phyloP scores from a whole-genome alignment of 768 basidiomycete genomes.

The Pleurotus ostreatus region DNA sequence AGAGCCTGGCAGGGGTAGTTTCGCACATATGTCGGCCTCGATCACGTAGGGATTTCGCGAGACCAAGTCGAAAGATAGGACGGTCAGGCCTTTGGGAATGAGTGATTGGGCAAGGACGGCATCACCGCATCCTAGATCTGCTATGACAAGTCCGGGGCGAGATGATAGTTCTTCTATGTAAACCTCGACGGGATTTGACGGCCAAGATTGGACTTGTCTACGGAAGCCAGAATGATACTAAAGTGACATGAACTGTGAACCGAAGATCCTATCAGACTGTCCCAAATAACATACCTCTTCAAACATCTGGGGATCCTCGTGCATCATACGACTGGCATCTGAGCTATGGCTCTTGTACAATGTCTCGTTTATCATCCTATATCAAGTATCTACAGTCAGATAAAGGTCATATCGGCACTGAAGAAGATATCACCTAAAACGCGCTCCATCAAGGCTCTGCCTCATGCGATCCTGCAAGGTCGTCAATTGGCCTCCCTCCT shows the following conservation, averaged over 20 bases:
- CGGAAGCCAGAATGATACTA: slow-evolving; percentile 95
- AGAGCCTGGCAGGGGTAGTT: slow-evolving; percentile 83
- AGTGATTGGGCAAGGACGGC: slow-evolving; percentile 80
- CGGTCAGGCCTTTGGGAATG: slow-evolving; percentile 60
- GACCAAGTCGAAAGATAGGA: slow-evolving; percentile 79
- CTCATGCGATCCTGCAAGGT: slow-evolving; percentile 75
- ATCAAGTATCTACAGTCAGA: background rate
- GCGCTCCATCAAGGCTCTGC: slow-evolving; percentile 78
- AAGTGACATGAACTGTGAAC: background rate
- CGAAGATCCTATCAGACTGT: slow-evolving; percentile 5
- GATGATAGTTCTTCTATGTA: slow-evolving; percentile 65
- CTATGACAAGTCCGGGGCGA: slow-evolving; percentile 72
- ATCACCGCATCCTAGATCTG: slow-evolving; percentile 94
- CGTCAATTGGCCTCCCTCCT: slow-evolving; percentile 41
- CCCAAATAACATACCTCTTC: slow-evolving; percentile 56
- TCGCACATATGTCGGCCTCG: slow-evolving; percentile 84
- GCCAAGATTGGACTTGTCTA: slow-evolving; percentile 89
- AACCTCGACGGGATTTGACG: slow-evolving; percentile 85
- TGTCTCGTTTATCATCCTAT: slow-evolving; percentile 86
- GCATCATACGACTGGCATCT: slow-evolving; percentile 78
- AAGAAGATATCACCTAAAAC: slow-evolving; percentile 61
- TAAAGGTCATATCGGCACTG: background rate
- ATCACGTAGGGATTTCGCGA: slow-evolving; percentile 73
- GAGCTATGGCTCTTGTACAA: slow-evolving; percentile 84
- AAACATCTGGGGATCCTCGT: slow-evolving; percentile 74